phyloP scores from a whole-genome alignment of 2,329 filamentous ascomycete genomes.

The Pseudogymnoascus sp. region DNA sequence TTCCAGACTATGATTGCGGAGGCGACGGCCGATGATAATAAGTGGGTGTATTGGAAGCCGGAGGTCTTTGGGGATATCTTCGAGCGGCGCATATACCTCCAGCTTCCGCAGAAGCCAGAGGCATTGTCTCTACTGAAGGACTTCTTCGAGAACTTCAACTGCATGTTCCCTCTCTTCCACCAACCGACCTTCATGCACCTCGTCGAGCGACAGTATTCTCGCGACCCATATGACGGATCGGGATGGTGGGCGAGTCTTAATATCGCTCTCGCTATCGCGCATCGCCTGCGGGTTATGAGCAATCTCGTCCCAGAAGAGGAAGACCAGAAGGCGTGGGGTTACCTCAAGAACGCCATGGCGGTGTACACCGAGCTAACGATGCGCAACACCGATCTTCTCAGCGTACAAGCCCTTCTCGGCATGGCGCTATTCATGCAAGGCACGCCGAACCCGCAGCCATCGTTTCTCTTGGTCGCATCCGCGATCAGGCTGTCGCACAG shows the following conservation, averaged over 20 bases:
- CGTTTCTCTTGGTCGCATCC: constrained; percentile 81
- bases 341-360: constrained; percentile 92
- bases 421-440: constrained; percentile 94
- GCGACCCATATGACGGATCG: constrained; percentile 85
- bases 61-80: constrained; percentile 94
- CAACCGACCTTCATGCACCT: constrained; percentile 98
- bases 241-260: constrained; percentile 99
- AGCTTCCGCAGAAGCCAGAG: constrained; percentile 74
- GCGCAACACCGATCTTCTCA: constrained; percentile 90
- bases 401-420: constrained; percentile 85
- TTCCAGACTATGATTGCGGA: constrained; percentile 93
- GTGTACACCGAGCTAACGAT: constrained; percentile 89
- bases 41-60: constrained; percentile 97
- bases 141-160: constrained; percentile 98
- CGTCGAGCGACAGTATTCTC: constrained; percentile 86
- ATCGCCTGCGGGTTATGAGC: constrained; percentile 89
- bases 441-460: constrained; percentile 91
- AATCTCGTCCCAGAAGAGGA: constrained; percentile 84
- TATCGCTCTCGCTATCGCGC: constrained; percentile 83
- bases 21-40: constrained; percentile 85
- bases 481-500: constrained; percentile 87
- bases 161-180: constrained; percentile 95
- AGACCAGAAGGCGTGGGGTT: constrained; percentile 89
- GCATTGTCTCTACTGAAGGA: constrained; percentile 81
- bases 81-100: constrained; percentile 67